phyloP scores from a whole-genome alignment of 73 alveolate species.

The Tetrahymena malaccensis region DNA sequence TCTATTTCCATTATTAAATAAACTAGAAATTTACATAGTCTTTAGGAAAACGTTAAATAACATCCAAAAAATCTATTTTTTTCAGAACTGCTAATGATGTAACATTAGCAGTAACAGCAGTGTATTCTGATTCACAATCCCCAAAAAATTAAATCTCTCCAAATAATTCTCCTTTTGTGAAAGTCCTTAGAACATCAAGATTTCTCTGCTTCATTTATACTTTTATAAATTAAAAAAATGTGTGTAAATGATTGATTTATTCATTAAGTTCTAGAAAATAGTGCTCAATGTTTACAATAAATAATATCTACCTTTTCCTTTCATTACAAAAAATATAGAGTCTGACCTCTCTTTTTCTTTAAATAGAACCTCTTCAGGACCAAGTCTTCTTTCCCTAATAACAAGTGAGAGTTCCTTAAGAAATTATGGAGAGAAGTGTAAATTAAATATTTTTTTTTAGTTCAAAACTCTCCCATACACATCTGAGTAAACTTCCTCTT shows the following conservation, averaged over 20 bases:
- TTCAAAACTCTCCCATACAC: background rate
- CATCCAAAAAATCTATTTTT: background rate
- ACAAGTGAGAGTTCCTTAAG: background rate
- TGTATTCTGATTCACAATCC: background rate
- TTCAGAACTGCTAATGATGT: background rate
- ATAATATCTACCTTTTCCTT: background rate
- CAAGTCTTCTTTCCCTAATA: slow-evolving; percentile 13
- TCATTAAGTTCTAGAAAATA: background rate
- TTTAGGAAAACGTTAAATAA: background rate
- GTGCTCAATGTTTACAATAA: background rate
- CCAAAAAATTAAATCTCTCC: background rate
- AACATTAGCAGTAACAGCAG: background rate
- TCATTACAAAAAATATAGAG: background rate
- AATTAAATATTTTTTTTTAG: background rate
- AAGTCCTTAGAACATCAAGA: background rate
- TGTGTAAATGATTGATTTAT: too few relatives aligned
- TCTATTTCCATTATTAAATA: background rate
- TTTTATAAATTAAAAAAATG: background rate
- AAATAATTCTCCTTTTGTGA: background rate
- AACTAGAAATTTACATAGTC: background rate
- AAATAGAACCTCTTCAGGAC: slow-evolving; percentile 36
- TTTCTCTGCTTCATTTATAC: background rate
- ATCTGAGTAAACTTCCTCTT: background rate
- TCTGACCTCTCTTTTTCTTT: slow-evolving; percentile 2
- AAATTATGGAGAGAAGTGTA: background rate